Evolutionary conservation across 2,329 filamentous ascomycete genomes (phyloP).

Genomic region (Emergomyces pasteurianus): DNA sequence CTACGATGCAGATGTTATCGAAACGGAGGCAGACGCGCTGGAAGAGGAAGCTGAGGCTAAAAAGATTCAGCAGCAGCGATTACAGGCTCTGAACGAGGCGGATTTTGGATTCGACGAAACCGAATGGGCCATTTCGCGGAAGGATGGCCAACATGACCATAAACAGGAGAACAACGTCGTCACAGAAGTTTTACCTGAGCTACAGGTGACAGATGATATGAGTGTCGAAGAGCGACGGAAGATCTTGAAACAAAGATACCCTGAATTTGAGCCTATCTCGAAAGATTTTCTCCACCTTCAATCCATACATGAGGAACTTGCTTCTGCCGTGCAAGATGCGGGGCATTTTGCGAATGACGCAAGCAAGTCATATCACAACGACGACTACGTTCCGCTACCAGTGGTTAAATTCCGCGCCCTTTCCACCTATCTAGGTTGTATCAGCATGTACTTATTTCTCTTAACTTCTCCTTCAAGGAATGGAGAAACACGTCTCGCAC

Average conservation of each 20-base stretch:
- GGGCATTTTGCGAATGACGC: slow-evolving; percentile 27
- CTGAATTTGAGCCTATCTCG: slow-evolving; percentile 78
- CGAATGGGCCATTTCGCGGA: slow-evolving; percentile 60
- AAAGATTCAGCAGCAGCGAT: slow-evolving; percentile 78
- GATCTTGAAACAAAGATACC: slow-evolving; percentile 69
- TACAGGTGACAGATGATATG: slow-evolving; percentile 74
- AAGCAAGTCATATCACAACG: slow-evolving; percentile 22
- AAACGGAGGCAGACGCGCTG: slow-evolving; percentile 61
- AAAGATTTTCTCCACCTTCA: slow-evolving; percentile 69
- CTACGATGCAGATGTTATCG: slow-evolving; percentile 73
- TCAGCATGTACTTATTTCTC: slow-evolving; percentile 90
- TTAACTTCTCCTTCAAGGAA: slow-evolving; percentile 68
- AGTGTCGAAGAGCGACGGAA: slow-evolving; percentile 59
- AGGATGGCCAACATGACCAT: slow-evolving; percentile 38
- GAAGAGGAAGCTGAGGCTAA: slow-evolving; percentile 89
- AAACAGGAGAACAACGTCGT: slow-evolving; percentile 47
- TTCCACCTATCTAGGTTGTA: slow-evolving; percentile 70
- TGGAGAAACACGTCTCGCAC: slow-evolving; percentile 43
- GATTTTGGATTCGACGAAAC: slow-evolving; percentile 89
- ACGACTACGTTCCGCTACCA: slow-evolving; percentile 39
- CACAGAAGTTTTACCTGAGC: slow-evolving; percentile 73
- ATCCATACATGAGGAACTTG: slow-evolving; percentile 46
- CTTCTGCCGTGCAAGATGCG: slow-evolving; percentile 46
- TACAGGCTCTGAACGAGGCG: slow-evolving; percentile 76
- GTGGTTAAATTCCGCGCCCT: slow-evolving; percentile 67